phyloP scores from a whole-genome alignment of 495 filamentous ascomycete species.

The Chaetomidium leptoderma region DNA sequence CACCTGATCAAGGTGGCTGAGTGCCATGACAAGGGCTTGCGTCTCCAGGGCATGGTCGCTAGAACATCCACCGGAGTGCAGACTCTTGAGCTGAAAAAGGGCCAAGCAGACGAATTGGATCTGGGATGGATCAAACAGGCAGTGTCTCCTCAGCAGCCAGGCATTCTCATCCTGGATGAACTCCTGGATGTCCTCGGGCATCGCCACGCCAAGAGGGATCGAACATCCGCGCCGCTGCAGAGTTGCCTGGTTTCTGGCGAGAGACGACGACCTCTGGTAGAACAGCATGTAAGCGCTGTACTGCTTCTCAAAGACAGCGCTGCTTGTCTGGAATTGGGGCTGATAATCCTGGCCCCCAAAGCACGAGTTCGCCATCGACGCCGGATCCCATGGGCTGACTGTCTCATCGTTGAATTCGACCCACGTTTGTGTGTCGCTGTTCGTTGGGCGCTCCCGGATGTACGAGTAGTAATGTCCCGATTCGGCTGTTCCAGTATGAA shows the following conservation, averaged over 20 bases:
- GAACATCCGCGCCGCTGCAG: slow-evolving; percentile 29
- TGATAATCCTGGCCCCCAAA: slow-evolving; percentile 70
- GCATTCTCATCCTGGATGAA: slow-evolving; percentile 70
- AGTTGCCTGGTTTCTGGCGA: slow-evolving; percentile 47
- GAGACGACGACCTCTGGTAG: slow-evolving; percentile 75
- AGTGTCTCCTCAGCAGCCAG: slow-evolving; percentile 67
- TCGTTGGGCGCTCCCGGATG: slow-evolving; percentile 71
- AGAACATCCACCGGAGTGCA: slow-evolving; percentile 44
- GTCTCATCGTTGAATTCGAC: slow-evolving; percentile 90
- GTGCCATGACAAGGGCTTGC: slow-evolving; percentile 57
- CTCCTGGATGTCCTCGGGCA: slow-evolving; percentile 54
- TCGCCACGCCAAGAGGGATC: slow-evolving; percentile 52
- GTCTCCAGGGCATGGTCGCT: slow-evolving; percentile 54
- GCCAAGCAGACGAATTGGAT: slow-evolving; percentile 60
- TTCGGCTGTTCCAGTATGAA: slow-evolving; percentile 89
- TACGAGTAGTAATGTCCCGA: slow-evolving; percentile 98
- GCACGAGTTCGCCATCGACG: slow-evolving; percentile 65
- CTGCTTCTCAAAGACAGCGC: slow-evolving; percentile 54
- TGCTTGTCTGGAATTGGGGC: slow-evolving; percentile 42
- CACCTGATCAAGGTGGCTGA: slow-evolving; percentile 75
- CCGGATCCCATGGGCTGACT: slow-evolving; percentile 70
- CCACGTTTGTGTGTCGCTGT: slow-evolving; percentile 56
- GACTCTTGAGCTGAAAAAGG: slow-evolving; percentile 46
- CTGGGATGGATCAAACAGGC: slow-evolving; percentile 73
- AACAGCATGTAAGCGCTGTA: slow-evolving; percentile 98